These are phyloP conservation scores for Yarrowia yakushimensis DNA, from an alignment of 805 yeast genomes.

Conservation along the genomic window DNA sequence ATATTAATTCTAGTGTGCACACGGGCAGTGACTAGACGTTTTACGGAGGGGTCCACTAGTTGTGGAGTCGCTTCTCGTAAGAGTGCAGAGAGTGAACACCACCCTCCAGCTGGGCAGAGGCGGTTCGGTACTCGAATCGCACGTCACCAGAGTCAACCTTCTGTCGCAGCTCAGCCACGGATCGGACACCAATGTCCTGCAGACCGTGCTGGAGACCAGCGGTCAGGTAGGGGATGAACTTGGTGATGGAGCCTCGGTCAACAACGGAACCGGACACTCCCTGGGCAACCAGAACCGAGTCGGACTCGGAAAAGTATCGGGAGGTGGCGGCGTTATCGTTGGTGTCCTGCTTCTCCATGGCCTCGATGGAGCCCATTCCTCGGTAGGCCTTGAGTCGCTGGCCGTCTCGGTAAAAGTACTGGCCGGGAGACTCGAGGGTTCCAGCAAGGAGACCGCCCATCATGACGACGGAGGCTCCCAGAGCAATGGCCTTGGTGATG, in stretches of 20 bases:
- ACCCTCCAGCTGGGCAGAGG: constrained; percentile 98
- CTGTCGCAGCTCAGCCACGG: constrained; percentile 59
- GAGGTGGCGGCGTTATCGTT: constrained; percentile 97
- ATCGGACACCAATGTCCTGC: constrained; percentile 90
- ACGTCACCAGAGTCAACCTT: constrained; percentile 64
- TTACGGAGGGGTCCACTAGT: constrained; percentile 41
- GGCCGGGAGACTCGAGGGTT: constrained; percentile 97
- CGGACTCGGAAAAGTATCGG: constrained; percentile 95
- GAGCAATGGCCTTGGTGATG: constrained; percentile 91
- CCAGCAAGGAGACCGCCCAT: constrained; percentile 99
- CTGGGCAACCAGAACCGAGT: constrained; percentile 94
- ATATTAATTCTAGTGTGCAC: constrained; percentile 2
- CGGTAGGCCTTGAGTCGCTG: constrained; percentile 95
- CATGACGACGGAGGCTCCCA: constrained; percentile 97
- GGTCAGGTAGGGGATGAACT: constrained; percentile 90
- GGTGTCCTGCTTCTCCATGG: constrained; percentile 86
- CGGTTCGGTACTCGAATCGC: constrained; percentile 96
- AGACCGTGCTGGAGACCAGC: constrained; percentile 97
- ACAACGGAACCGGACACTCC: constrained; percentile 97
- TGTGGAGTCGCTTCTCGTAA: constrained; percentile 95
- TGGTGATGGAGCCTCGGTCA: constrained; percentile 92
- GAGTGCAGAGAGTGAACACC: constrained; percentile 96
- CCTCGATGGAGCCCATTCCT: constrained; percentile 99
- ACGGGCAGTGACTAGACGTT: constrained; percentile 15
- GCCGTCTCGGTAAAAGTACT: constrained; percentile 96